phyloP scores from a whole-genome alignment of 805 yeast genomes.

The Kluyveromyces lactis region DNA sequence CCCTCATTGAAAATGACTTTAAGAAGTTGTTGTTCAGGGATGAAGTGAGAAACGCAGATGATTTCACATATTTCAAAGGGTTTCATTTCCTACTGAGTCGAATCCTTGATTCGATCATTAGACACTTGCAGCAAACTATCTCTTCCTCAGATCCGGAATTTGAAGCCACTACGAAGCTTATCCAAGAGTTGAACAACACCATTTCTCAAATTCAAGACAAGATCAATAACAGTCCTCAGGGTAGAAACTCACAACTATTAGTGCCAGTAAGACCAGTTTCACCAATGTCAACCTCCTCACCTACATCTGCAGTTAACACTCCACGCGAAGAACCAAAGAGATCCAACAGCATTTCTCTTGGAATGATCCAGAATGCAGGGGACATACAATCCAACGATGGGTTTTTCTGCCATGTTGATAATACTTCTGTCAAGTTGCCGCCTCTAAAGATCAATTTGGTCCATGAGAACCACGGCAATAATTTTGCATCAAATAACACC shows the following conservation, averaged over 20 bases:
- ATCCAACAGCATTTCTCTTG: background rate
- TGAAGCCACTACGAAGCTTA: background rate
- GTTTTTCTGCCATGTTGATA: no score
- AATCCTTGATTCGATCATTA: constrained; percentile 1
- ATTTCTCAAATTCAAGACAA: constrained; percentile 1
- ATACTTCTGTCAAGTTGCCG: background rate
- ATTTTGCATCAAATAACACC: no score
- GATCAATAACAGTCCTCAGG: background rate
- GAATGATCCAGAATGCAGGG: background rate
- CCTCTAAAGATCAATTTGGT: background rate
- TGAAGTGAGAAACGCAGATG: background rate
- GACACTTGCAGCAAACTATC: background rate
- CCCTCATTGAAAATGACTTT: constrained; percentile 2
- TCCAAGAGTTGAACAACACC: background rate
- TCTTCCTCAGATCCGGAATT: constrained; percentile 1
- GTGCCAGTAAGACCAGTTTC: background rate
- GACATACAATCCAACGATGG: no score
- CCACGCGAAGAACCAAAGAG: background rate
- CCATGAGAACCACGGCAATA: no score
- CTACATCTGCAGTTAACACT: background rate
- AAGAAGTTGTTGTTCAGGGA: constrained; percentile 1
- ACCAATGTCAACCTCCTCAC: background rate
- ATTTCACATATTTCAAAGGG: constrained; percentile 1
- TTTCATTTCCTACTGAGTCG: constrained; percentile 3
- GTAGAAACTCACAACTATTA: background rate